Base-by-base conservation (phyloP, 805 yeast genomes). In the fission yeast (Schizosaccharomyces pombe) region DNA sequence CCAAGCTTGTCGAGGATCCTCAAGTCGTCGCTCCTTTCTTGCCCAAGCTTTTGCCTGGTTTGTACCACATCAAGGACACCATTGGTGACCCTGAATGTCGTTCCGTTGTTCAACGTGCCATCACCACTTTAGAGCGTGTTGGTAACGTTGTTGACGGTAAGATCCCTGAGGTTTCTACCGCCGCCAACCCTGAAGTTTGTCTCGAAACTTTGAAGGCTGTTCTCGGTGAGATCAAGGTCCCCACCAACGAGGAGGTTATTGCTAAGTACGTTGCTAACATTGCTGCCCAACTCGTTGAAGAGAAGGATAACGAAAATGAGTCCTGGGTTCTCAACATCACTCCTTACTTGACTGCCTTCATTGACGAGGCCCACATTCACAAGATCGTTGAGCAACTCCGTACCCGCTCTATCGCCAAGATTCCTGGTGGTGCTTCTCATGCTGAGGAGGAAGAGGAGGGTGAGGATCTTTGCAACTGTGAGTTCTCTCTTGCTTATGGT, bases 61-160 rank as follows among this genome's bases (percentile, higher is more conserved):
- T 91, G 73, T 85, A 85, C 80, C 72, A 80, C 70, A 91, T 91
- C 84, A 79, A 81, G 76, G 74, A 83, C 68, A 85, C 84, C 76
- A 87, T 91, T 75, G 98, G 98, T 72, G 98, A 91, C 75, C 99
- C 99, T 71, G 99, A 91, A 77, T 98, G 98, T 64, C 89, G 99
- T 77, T 89, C 84, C 63, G 97, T 91, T 70, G 91, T 98, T 65
- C 76, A 77, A 68, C 87, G 97, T 77, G 99, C 94, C 70, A 77
- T 89, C 72, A 82, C 74, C 82, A 91, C 98, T 65, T 82, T 91
- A 72, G 86, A 82, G 79, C 86, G 98, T 80, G 98, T 91, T 65
- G 98, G 96, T 83, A 86, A 83, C 72, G 85, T 91, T 64, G 89
- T 73, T 57, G 81, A 83, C 65, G 98, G 86, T 69, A 72, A 71